These are phyloP conservation scores for Nigrograna mackinnonii DNA, from an alignment of 2,329 filamentous ascomycete genomes.

Conservation along the genomic window DNA sequence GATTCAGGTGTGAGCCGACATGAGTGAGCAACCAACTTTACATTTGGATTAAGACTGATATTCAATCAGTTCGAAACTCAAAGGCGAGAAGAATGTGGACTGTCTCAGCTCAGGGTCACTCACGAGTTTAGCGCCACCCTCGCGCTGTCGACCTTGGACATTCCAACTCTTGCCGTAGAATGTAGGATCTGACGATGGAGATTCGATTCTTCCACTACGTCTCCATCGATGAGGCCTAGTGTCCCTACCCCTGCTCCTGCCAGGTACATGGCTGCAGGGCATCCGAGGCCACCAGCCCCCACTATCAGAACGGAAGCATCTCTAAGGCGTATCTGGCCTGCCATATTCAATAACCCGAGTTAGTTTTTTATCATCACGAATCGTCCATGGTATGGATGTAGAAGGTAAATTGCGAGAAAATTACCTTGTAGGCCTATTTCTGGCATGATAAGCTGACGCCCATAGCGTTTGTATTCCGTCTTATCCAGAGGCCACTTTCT, in stretches of 20 bases:
- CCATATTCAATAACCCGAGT: background rate
- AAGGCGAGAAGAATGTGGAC: slow-evolving; percentile 8
- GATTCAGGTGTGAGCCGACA: slow-evolving; percentile 70
- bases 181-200: slow-evolving; percentile 92
- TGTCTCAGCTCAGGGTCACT: slow-evolving; percentile 19
- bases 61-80: no score
- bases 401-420: slow-evolving; percentile 8
- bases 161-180: slow-evolving; percentile 69
- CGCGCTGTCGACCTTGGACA: slow-evolving; percentile 78
- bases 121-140: slow-evolving; percentile 48
- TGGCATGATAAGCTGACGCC: slow-evolving; percentile 86
- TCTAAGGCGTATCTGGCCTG: slow-evolving; percentile 77
- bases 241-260: slow-evolving; percentile 85
- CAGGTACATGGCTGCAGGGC: slow-evolving; percentile 89
- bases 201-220: slow-evolving; percentile 86
- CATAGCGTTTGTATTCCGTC: slow-evolving; percentile 85
- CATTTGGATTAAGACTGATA: slow-evolving; percentile 70
- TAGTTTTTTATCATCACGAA: no score
- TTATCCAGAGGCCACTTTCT: slow-evolving; percentile 66
- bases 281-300: slow-evolving; percentile 87
- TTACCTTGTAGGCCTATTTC: slow-evolving; percentile 75
- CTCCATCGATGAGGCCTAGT: slow-evolving; percentile 84
- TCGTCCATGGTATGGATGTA: background rate
- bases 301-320: slow-evolving; percentile 75
- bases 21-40: slow-evolving; percentile 65